phyloP scores from a whole-genome alignment of 164 flowering plant species.

The Brasenia schreberi region DNA sequence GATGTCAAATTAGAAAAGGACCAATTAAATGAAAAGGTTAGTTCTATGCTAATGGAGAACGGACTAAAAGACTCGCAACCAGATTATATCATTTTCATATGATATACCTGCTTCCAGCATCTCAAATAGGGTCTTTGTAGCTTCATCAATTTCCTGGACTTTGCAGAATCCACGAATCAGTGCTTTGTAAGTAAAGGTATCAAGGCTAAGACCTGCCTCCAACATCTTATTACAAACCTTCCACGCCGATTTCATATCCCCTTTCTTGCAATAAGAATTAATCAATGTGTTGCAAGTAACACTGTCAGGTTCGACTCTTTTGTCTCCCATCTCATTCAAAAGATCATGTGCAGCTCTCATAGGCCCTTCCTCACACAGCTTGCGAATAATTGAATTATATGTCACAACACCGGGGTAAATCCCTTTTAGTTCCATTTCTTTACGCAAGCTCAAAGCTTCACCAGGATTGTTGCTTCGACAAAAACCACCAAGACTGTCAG shows the following conservation, averaged over 20 bases:
- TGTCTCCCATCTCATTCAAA: slow-evolving; percentile 67
- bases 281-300: slow-evolving; percentile 88
- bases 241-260: slow-evolving; percentile 68
- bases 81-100: background rate
- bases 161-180: slow-evolving; percentile 86
- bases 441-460: slow-evolving; percentile 51
- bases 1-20: no score
- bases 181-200: slow-evolving; percentile 65
- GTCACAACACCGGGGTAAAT: slow-evolving; percentile 53
- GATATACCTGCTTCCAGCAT: slow-evolving; percentile 47
- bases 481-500: slow-evolving; percentile 83
- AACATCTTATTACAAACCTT: slow-evolving; percentile 63
- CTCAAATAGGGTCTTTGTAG: slow-evolving; percentile 50
- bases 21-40: no score
- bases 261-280: slow-evolving; percentile 83
- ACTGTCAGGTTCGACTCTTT: slow-evolving; percentile 65
- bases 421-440: slow-evolving; percentile 61
- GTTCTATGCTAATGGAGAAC: no score
- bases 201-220: slow-evolving; percentile 51
- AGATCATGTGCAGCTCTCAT: slow-evolving; percentile 60
- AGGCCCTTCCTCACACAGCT: slow-evolving; percentile 67
- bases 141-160: slow-evolving; percentile 37
- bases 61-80: no score
- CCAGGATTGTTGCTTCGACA: slow-evolving; percentile 56
- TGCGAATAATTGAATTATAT: slow-evolving; percentile 68